Base-by-base conservation (phyloP, 2,329 filamentous ascomycete genomes). In the Thielaviopsis ethacetica region DNA sequence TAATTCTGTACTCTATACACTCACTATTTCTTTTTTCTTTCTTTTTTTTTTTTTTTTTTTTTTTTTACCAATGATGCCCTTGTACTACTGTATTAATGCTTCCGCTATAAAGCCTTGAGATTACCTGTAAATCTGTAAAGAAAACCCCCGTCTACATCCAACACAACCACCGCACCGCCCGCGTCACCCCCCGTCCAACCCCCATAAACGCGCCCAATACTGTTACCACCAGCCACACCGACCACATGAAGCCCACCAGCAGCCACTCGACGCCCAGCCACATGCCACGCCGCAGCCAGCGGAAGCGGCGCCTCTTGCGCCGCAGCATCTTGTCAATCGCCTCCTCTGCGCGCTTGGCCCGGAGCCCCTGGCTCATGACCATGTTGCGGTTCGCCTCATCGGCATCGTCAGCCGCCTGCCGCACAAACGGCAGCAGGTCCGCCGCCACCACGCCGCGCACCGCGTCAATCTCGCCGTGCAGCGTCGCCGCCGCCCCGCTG, bases 211-310 rank as follows among this genome's bases (percentile, higher is more conserved):
- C 70, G 61, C 88, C 80, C 56, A 86, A 75, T 24, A 91, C 75
- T 68, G 90, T 86, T 24, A 96, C 91, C 38, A 95, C 75, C 61
- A 94, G 81, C 90, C 91, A 97, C 17, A 94, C 84, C 71, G 86
- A 89, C 90, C 93, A 96, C 83, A 97, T 88, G 65, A 94, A 80
- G 3, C 86, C 87, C 47, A 97, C 82, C 19, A 97, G 77, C 55
- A 82, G 73, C 89, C 90, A 96, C 74, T 97, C 91, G 17, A 96
- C 80, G 21, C 85, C 71, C 58, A 90, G 82, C 79, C 90, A 97
- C 15, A 88, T 84, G 0, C 83, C 81, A 15, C 87, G 76, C 47
- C 88, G 76, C 24, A 90, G 71, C 82, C 88, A 90, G 58, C 88
- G 77, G 66, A 93, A 82, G 60, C 81, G 72, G 30, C 82, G 71